Percentiles rank a stretch among this genome's conserved stretches.
Conservation (phyloP, 768 basidiomycete genomes). For the Sistotremastrum niveocremeum region DNA sequence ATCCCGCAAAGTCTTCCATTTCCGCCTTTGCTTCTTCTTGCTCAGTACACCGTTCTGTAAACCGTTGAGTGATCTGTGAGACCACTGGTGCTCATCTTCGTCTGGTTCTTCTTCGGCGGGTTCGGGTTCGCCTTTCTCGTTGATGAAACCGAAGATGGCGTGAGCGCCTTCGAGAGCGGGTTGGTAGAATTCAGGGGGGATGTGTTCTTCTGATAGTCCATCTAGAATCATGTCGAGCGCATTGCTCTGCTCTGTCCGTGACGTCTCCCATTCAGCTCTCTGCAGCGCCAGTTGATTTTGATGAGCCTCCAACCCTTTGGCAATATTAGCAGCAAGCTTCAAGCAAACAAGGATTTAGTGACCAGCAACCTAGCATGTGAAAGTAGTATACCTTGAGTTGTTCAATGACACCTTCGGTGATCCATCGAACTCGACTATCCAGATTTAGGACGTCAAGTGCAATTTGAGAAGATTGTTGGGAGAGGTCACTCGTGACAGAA, state of each 20-base stretch:
- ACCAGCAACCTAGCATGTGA: too few relatives aligned
- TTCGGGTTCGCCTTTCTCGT: slow-evolving; percentile 18
- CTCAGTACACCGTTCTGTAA: slow-evolving; percentile 7
- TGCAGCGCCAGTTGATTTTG: slow-evolving; percentile 44
- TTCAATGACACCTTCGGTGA: slow-evolving; percentile 57
- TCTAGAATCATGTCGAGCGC: slow-evolving; percentile 61
- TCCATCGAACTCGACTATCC: slow-evolving; percentile 72
- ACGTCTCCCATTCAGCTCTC: slow-evolving; percentile 61
- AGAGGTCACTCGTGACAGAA: slow-evolving; percentile 44
- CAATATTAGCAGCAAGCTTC: slow-evolving; percentile 60
- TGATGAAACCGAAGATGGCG: slow-evolving; percentile 50
- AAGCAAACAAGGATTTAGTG: neutral
- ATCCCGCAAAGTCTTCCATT: slow-evolving; percentile 75
- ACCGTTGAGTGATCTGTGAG: neutral
- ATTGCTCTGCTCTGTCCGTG: slow-evolving; percentile 44
- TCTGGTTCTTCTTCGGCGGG: slow-evolving; percentile 6
- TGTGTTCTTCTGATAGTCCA: slow-evolving; percentile 53
- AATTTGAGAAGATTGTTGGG: slow-evolving; percentile 51
- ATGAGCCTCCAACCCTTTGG: slow-evolving; percentile 63
- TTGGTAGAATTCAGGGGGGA: slow-evolving; percentile 69
- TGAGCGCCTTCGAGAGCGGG: slow-evolving; percentile 47
- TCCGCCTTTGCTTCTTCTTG: slow-evolving; percentile 30
- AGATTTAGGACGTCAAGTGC: slow-evolving; percentile 62
- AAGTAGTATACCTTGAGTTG: slow-evolving; percentile 51
- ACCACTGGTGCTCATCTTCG: neutral